phyloP scores from a whole-genome alignment of 1,284 basidiomycete species.

The Trichosporon coremiiforme region DNA sequence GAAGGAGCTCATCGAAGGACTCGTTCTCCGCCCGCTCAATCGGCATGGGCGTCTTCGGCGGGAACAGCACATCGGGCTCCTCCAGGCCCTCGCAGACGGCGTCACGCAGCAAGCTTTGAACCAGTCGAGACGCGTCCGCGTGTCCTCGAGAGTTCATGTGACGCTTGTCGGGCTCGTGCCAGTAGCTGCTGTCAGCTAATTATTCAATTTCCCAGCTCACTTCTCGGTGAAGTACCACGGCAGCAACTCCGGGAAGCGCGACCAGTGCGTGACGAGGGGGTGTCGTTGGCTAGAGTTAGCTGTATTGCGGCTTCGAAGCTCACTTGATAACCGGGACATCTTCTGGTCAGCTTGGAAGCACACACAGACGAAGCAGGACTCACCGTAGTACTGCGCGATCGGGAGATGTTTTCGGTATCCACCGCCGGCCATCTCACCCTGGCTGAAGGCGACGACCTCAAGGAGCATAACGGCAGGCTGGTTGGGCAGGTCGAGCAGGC shows the following conservation, averaged over 20 bases:
- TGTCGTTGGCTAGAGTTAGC: constrained; percentile 39
- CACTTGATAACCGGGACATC: constrained; percentile 53
- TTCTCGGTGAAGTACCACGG: constrained; percentile 51
- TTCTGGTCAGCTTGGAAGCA: constrained; percentile 22
- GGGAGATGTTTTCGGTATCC: constrained; percentile 55
- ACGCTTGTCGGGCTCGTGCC: constrained; percentile 51
- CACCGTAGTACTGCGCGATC: constrained; percentile 54
- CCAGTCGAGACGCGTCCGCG: constrained; percentile 48
- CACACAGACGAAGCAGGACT: neutral
- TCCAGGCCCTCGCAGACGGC: constrained; percentile 38
- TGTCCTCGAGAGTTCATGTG: constrained; percentile 53
- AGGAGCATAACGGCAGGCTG: constrained; percentile 51
- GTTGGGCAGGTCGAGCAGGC: constrained; percentile 46
- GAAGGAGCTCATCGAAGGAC: constrained; percentile 14
- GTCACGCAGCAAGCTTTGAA: constrained; percentile 48
- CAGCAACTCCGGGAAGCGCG: constrained; percentile 50
- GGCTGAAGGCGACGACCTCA: constrained; percentile 51
- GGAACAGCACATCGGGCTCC: constrained; percentile 5
- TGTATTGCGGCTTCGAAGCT: neutral
- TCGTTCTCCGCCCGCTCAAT: constrained; percentile 31
- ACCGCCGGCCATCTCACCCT: constrained; percentile 53
- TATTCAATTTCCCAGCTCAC: constrained; percentile 32
- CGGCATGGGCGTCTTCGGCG: constrained; percentile 24
- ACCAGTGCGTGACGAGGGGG: constrained; percentile 52
- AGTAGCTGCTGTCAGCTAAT: constrained; percentile 41